Evolutionary conservation across 192 early-diverging fungal species (phyloP), one percentile per base, ranked within the genome.

Genomic region (Backusella macrospora): DNA sequence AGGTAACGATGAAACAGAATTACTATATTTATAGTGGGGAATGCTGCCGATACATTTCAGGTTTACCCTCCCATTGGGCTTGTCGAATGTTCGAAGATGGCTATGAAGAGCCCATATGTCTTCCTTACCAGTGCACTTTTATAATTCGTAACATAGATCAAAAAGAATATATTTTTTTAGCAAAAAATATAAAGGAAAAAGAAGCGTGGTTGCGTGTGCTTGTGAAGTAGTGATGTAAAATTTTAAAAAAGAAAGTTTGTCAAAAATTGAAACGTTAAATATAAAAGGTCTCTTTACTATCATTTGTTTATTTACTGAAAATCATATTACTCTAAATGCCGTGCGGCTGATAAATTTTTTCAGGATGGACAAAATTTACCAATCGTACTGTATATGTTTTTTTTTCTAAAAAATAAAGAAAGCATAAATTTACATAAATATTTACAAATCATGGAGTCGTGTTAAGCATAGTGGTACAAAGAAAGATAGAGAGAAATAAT

Each of bases 11-110:
- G 52, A 59, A 26, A 59, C 52, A 23, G 2, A 4, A 59, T 23
- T 59, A 59, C 26, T 59, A 59, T 59, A 59, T 59, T 26, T 59
- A 59, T 59, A 59, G 52, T 59, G 52, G 18, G 13, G 52, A 59
- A 59, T 59, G 52, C 12, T 59, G 52, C 26, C 52, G 10, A 6
- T 59, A 23, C 21, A 12, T 59, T 5, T 18, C 10, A 0, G 21
- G 52, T 12, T 26, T 59, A 9, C 52, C 52, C 8, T 1, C 10
- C 2, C 52, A 12, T 1, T 59, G 18, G 52, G 52, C 21, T 12
- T 21, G 21, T 23, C 7, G 52, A 26, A 26, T 59, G 23, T 59
- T 59, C 26, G 4, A 59, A 12, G 52, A 59, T 9, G 52, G 52
- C 23, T 4, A 23, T 59, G 52, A 59, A 12, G 12, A 16, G 9